Base-by-base conservation (phyloP, 1,284 basidiomycete species). In the Microbotryomycetes sp. region DNA sequence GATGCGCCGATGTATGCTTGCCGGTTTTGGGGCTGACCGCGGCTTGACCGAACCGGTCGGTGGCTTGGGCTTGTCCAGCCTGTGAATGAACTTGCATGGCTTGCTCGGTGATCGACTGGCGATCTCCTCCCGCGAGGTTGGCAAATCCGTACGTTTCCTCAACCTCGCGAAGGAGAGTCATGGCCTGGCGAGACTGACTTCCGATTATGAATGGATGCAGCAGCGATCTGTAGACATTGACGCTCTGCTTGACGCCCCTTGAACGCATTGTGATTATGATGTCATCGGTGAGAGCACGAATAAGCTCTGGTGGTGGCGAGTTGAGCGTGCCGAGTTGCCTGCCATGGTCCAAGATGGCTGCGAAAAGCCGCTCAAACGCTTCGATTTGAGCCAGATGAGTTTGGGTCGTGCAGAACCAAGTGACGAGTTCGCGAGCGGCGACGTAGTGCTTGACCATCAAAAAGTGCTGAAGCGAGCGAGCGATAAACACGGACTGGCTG, bases 381-480 rank as follows among this genome's bases (percentile, higher is more conserved):
- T 41, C 35, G 35, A 41, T 9, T 18, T 11, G 35, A 11, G 35
- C 18, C 11, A 41, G 18, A 18, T 41, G 35, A 41, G 35, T 9
- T 41, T 41, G 35, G 35, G 11, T 41, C 18, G 35, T 52, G 11
- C 55, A 58, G 16, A 66, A 23, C 56, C 56, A 66, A 18, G 65
- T 60, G 58, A 68, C 46, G 13, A 45, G 50, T 46, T 68, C 67
- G n/a, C 64, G 57, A 7, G 59, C 45, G 0, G 64, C 67, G 56
- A 66, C 60, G 51, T 60, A 66, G 47, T 68, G 64, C 11, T 54
- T 48, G 16, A 61, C 55, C 16, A 47, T 51, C 50, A 68, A 30
- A 18, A 66, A 66, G 52, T 57, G 52, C 41, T 66, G 55, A 4
- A 68, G 18, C 48, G 59, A 62, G 5, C 67, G 13, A 23, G 61